phyloP scores from a whole-genome alignment of 2,329 filamentous ascomycete genomes.

The Canariomyces notabilis region DNA sequence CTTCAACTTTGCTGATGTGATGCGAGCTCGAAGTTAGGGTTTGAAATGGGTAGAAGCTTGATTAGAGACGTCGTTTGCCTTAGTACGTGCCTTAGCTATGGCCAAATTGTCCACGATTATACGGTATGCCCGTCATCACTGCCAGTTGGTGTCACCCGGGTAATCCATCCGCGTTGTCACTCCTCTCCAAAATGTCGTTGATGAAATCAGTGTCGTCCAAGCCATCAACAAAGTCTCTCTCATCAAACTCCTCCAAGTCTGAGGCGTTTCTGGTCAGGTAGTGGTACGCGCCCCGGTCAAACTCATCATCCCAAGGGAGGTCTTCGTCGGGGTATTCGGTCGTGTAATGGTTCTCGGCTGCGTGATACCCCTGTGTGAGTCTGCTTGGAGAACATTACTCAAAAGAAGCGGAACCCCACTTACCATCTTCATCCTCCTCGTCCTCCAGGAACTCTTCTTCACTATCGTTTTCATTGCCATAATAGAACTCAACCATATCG shows the following conservation, averaged over 20 bases:
- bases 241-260: constrained; percentile 50
- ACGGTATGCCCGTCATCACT: neutral
- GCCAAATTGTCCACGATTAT: no score
- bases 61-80: no score
- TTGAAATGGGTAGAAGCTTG: no score
- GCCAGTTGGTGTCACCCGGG: neutral
- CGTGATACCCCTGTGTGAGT: constrained; percentile 5
- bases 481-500: constrained; percentile 54
- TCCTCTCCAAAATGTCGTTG: constrained; percentile 13
- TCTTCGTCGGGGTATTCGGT: constrained; percentile 80
- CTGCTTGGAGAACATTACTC: neutral
- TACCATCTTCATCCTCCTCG: constrained; percentile 63
- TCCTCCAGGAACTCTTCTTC: constrained; percentile 54
- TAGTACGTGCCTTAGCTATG: neutral
- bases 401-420: constrained; percentile 15
- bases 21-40: no score
- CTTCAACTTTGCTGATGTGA: no score
- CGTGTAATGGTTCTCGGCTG: constrained; percentile 72
- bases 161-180: neutral
- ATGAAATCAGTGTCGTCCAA: constrained; percentile 27
- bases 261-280: constrained; percentile 51
- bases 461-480: constrained; percentile 56
- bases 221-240: constrained; percentile 10
- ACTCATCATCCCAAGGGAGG: constrained; percentile 65
- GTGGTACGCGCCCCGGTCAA: constrained; percentile 49